Evolutionary conservation across 495 filamentous ascomycete species (phyloP).

Genomic region (Xylaria telfairii): DNA sequence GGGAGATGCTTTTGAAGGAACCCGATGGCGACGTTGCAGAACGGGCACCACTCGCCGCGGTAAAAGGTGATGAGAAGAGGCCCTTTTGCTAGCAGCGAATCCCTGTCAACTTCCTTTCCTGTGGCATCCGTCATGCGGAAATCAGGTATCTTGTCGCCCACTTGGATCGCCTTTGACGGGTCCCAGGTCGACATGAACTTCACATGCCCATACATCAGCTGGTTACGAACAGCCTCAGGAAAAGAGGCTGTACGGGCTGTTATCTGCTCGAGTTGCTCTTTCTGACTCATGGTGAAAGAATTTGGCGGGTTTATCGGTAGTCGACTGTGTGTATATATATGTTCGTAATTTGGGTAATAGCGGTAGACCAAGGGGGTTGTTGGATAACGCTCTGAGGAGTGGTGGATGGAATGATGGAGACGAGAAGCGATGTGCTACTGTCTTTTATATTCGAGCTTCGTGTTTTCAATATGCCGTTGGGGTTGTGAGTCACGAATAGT

Average conservation of each 20-base stretch:
- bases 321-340: neutral
- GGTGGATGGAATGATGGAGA: neutral
- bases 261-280: neutral
- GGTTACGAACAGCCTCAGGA: constrained; percentile 37
- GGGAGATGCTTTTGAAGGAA: constrained; percentile 39
- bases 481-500: neutral
- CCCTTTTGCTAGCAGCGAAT: constrained; percentile 41
- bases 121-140: constrained; percentile 41
- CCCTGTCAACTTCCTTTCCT: constrained; percentile 36
- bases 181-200: constrained; percentile 35
- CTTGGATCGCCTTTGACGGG: constrained; percentile 35
- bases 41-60: constrained; percentile 53
- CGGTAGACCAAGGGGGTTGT: neutral
- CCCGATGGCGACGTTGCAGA: constrained; percentile 46
- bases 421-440: neutral
- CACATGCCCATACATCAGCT: constrained; percentile 30
- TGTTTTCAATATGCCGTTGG: neutral
- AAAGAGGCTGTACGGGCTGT: neutral
- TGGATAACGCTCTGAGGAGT: neutral
- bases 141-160: constrained; percentile 38
- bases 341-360: no score
- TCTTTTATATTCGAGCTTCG: neutral
- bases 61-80: constrained; percentile 53
- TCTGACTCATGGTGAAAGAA: neutral
- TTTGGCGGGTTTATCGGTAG: no score